These are phyloP conservation scores for Colletotrichum musicola DNA, from an alignment of 2,329 filamentous ascomycete genomes.

Conservation along the genomic window DNA sequence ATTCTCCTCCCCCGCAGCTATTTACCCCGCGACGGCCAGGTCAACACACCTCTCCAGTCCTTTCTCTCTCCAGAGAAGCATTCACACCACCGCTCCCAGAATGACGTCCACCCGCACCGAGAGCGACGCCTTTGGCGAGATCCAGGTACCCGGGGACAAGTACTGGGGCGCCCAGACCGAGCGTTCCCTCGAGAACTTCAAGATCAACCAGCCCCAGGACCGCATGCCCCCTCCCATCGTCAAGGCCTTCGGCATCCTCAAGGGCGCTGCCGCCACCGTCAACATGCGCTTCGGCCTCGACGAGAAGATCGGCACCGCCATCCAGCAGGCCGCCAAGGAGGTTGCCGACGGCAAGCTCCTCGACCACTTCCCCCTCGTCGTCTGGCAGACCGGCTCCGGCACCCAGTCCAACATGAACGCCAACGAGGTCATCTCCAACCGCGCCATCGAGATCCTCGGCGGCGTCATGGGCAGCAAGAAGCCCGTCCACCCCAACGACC, in stretches of 20 bases:
- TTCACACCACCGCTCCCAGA: constrained; percentile 61
- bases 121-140: constrained; percentile 97
- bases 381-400: constrained; percentile 99
- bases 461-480: constrained; percentile 96
- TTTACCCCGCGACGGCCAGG: constrained; percentile 34
- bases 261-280: constrained; percentile 94
- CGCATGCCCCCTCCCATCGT: constrained; percentile 96
- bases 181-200: constrained; percentile 96
- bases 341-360: constrained; percentile 93
- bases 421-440: constrained; percentile 99
- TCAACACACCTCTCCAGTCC: constrained; percentile 28
- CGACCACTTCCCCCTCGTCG: constrained; percentile 97
- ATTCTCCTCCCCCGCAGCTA: constrained; percentile 35
- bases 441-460: constrained; percentile 96
- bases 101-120: constrained; percentile 79
- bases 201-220: constrained; percentile 99
- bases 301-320: constrained; percentile 85
- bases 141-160: constrained; percentile 90
- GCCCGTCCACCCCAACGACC: constrained; percentile 98
- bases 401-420: constrained; percentile 99
- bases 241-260: constrained; percentile 95
- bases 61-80: constrained; percentile 35
- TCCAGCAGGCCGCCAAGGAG: constrained; percentile 93
- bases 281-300: constrained; percentile 92
- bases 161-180: constrained; percentile 99